These are phyloP conservation scores for Penicillium crustosum DNA, from an alignment of 2,329 filamentous ascomycete genomes.

Conservation along the genomic window DNA sequence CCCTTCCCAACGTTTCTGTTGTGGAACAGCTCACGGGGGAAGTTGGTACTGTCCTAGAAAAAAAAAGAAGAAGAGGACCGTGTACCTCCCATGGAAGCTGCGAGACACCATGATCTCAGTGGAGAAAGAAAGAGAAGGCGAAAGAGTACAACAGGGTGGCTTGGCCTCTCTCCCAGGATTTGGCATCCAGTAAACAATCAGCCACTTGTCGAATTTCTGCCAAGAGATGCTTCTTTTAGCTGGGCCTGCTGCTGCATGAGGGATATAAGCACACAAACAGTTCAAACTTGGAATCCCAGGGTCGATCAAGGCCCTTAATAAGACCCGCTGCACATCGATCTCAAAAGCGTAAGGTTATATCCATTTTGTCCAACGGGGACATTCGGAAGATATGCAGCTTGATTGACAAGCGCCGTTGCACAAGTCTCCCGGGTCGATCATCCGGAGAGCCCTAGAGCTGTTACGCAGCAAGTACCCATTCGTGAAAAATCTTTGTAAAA, in stretches of 20 bases:
- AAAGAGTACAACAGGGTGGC: constrained; percentile 1
- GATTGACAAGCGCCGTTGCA: constrained; percentile 31
- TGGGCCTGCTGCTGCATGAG: constrained; percentile 20
- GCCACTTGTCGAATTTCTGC: neutral
- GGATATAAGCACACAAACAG: constrained; percentile 27
- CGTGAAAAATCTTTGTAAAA: neutral
- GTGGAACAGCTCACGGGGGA: constrained; percentile 30
- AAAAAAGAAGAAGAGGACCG: neutral
- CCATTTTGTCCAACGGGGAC: constrained; percentile 27
- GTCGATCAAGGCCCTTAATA: constrained; percentile 12
- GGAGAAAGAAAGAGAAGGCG: neutral
- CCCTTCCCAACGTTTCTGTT: constrained; percentile 31
- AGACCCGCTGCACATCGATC: constrained; percentile 16
- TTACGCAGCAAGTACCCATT: constrained; percentile 2
- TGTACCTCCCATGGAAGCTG: neutral
- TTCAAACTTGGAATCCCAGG: constrained; percentile 8
- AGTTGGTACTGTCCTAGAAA: neutral
- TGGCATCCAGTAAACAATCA: neutral
- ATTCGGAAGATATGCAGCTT: constrained; percentile 33
- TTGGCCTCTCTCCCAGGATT: neutral
- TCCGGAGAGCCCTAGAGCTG: constrained; percentile 16
- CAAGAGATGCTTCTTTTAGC: constrained; percentile 13
- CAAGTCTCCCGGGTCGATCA: constrained; percentile 30
- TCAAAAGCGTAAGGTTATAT: constrained; percentile 12
- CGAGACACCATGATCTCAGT: neutral